Conservation (phyloP, 2,329 filamentous ascomycete species). For the Ophiocordyceps camponoti-floridani region DNA sequence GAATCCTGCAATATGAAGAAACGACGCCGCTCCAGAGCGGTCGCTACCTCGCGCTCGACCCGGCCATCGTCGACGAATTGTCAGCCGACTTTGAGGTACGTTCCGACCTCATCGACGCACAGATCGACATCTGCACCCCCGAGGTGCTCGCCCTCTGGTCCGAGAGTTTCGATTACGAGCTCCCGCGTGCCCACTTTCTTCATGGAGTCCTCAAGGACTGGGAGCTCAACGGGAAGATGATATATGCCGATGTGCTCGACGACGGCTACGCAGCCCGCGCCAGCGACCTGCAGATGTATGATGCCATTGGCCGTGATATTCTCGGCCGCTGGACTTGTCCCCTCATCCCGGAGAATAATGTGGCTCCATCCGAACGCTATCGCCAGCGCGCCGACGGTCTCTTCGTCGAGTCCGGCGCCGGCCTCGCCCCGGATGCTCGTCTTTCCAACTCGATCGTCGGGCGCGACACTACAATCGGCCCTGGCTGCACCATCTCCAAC, state of each 20-base stretch:
- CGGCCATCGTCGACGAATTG: constrained; percentile 56
- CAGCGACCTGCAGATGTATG: constrained; percentile 74
- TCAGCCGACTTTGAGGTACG: constrained; percentile 62
- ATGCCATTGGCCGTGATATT: constrained; percentile 76
- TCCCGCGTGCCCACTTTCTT: constrained; percentile 73
- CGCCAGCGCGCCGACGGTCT: constrained; percentile 49
- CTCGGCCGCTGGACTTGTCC: constrained; percentile 77
- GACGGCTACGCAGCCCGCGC: constrained; percentile 77
- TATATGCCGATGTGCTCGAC: constrained; percentile 72
- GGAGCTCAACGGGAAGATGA: constrained; percentile 92
- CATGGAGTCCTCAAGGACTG: constrained; percentile 91
- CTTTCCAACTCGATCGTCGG: constrained; percentile 62
- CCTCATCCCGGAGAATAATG: constrained; percentile 74
- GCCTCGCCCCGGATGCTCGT: constrained; percentile 52
- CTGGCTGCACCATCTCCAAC: constrained; percentile 50
- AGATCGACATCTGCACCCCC: constrained; percentile 93
- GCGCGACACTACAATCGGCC: constrained; percentile 55
- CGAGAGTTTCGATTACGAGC: constrained; percentile 93
- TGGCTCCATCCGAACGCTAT: constrained; percentile 63
- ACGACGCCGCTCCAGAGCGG: constrained; percentile 52
- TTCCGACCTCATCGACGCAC: constrained; percentile 78
- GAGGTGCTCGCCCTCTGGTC: constrained; percentile 92
- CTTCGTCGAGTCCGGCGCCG: constrained; percentile 64
- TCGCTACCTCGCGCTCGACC: constrained; percentile 54
- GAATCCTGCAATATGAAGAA: constrained; percentile 90